Percentiles rank a stretch among this genome's conserved stretches.
Conservation (phyloP, 768 basidiomycete genomes). For the Boletus subcaerulescens region DNA sequence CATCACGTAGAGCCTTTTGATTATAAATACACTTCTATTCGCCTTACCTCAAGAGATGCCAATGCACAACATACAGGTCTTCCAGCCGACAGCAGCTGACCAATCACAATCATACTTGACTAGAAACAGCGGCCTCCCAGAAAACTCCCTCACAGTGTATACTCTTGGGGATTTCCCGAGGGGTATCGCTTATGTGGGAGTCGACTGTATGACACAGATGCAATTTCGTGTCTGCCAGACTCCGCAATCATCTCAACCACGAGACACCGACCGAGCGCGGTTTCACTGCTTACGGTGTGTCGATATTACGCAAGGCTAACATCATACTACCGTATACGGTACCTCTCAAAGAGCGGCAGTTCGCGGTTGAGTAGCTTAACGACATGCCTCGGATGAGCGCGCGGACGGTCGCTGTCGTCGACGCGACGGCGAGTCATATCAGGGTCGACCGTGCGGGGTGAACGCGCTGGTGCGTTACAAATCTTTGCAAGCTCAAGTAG, state of each 20-base stretch:
- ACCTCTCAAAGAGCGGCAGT: slow-evolving; percentile 83
- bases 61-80: neutral
- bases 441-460: neutral
- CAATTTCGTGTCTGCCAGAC: slow-evolving; percentile 98
- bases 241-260: neutral
- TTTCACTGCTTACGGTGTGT: no score
- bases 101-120: slow-evolving; percentile 38
- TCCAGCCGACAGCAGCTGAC: slow-evolving; percentile 75
- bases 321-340: no score
- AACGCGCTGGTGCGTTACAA: neutral
- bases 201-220: slow-evolving; percentile 63
- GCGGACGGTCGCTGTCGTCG: slow-evolving; percentile 14
- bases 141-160: no score
- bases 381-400: slow-evolving; percentile 26
- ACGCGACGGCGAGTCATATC: slow-evolving; percentile 22
- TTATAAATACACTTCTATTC: neutral
- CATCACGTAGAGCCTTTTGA: neutral
- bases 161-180: no score
- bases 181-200: no score
- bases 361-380: slow-evolving; percentile 58
- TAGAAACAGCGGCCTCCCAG: no score
- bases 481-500: neutral
- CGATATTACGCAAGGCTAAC: slow-evolving; percentile 96
- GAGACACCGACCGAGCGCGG: neutral
- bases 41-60: neutral